Conservation (phyloP, 257 asterid genomes). For the Ocimum tenuiflorum region DNA sequence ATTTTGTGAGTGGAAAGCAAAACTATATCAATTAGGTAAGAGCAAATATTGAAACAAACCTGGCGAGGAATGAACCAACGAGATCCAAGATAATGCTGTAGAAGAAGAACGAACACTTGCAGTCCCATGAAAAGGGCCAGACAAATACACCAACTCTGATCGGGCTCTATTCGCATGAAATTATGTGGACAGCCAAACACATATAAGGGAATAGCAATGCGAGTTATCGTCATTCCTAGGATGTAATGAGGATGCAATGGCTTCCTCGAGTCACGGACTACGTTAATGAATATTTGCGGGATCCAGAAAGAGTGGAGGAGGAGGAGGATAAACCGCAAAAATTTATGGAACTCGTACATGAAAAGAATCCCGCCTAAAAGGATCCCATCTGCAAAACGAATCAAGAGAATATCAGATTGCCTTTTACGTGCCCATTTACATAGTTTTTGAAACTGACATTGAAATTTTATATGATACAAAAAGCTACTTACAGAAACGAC, state of each 20-base stretch:
- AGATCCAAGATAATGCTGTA: conserved; percentile 90
- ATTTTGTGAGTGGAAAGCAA: background rate
- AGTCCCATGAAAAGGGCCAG: conserved; percentile 64
- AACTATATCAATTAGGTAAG: background rate
- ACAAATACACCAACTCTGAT: conserved; percentile 62
- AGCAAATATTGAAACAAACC: conserved; percentile 39
- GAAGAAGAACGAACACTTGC: conserved; percentile 71
- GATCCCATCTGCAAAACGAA: conserved; percentile 71
- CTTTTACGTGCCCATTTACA: too few species aligned
- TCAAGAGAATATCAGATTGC: background rate
- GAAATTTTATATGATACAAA: background rate
- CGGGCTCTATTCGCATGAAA: conserved; percentile 87
- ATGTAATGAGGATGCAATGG: conserved; percentile 92
- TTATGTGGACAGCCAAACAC: conserved; percentile 87
- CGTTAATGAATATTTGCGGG: conserved; percentile 75
- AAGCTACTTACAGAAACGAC: conserved; percentile 84
- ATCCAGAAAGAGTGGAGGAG: conserved; percentile 91
- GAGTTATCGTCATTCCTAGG: conserved; percentile 77
- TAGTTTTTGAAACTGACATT: background rate
- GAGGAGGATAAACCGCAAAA: conserved; percentile 60
- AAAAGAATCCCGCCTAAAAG: conserved; percentile 82
- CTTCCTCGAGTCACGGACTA: conserved; percentile 82
- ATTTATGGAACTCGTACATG: conserved; percentile 86
- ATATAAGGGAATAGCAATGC: conserved; percentile 79
- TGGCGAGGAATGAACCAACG: conserved; percentile 92